Conservation (phyloP, 768 basidiomycete genomes). For the Russula olivacea region DNA sequence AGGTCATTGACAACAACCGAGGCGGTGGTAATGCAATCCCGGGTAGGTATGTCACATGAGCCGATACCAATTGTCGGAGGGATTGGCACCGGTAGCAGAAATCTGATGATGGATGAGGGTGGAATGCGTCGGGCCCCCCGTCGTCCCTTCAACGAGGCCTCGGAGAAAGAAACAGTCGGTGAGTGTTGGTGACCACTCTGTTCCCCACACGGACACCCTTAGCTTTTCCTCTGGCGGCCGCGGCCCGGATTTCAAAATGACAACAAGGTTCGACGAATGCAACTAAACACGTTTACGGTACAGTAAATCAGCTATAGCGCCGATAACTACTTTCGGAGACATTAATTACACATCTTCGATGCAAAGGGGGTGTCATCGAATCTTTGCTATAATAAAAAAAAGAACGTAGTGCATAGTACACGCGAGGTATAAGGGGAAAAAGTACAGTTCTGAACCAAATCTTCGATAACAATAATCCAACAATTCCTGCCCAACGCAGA, state of each 20-base stretch:
- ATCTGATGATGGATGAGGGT: no score
- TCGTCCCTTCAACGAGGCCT: no score
- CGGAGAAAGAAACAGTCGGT: not conserved
- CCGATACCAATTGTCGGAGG: not conserved
- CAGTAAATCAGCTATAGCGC: not conserved
- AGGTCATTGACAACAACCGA: slow-evolving; percentile 26
- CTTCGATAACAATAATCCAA: not conserved
- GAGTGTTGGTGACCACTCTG: not conserved
- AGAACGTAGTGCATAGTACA: slow-evolving; percentile 11
- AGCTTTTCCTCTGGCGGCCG: not conserved
- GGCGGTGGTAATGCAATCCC: not conserved
- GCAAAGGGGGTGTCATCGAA: not conserved
- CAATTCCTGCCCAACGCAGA: not conserved
- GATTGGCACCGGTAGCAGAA: not conserved
- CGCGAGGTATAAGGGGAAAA: not conserved
- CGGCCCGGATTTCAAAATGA: slow-evolving; percentile 7
- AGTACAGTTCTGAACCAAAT: not conserved
- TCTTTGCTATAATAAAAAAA: slow-evolving; percentile 1
- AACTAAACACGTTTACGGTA: not conserved
- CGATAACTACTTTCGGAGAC: not conserved
- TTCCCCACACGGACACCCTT: not conserved
- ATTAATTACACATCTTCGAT: not conserved
- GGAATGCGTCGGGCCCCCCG: not conserved
- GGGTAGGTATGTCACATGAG: slow-evolving; percentile 9
- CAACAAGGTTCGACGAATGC: not conserved